Evolutionary conservation across 2,329 filamentous ascomycete species (phyloP).

Genomic region (Aspergillus candidus): DNA sequence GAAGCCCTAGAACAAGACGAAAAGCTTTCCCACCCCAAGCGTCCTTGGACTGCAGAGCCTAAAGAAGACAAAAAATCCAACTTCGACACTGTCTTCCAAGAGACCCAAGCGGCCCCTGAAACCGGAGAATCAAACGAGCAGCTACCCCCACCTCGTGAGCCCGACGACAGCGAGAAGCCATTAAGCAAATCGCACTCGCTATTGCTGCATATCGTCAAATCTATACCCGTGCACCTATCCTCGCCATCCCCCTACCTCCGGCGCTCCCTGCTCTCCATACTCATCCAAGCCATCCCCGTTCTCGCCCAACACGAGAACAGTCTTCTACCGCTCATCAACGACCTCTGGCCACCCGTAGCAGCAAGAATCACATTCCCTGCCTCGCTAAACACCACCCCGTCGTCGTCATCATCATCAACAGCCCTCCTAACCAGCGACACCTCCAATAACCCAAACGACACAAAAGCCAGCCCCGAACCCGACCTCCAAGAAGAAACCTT

Average conservation of each 20-base stretch:
- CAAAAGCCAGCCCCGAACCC: slow-evolving; percentile 50
- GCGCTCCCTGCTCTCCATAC: slow-evolving; percentile 68
- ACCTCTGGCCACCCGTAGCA: slow-evolving; percentile 75
- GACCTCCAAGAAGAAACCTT: slow-evolving; percentile 36
- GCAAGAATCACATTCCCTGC: slow-evolving; percentile 32
- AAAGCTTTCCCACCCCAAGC: slow-evolving; percentile 24
- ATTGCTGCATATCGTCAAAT: slow-evolving; percentile 70
- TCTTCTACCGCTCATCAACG: slow-evolving; percentile 84
- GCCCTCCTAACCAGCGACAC: slow-evolving; percentile 16
- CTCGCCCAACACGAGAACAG: slow-evolving; percentile 71
- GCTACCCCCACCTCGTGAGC: slow-evolving; percentile 39
- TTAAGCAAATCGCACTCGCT: slow-evolving; percentile 72
- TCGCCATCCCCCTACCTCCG: slow-evolving; percentile 75
- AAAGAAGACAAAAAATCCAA: slow-evolving; percentile 11
- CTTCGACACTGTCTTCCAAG: too few species aligned
- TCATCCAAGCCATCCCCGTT: slow-evolving; percentile 64
- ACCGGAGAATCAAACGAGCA: slow-evolving; percentile 31
- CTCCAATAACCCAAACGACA: slow-evolving; percentile 13
- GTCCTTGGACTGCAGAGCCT: slow-evolving; percentile 25
- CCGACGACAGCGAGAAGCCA: slow-evolving; percentile 53
- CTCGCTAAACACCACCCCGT: slow-evolving; percentile 43
- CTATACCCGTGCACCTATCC: slow-evolving; percentile 87
- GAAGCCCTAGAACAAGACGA: slow-evolving; percentile 20
- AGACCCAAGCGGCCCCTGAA: too few species aligned
- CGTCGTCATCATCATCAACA: slow-evolving; percentile 40